These are phyloP conservation scores for Metschnikowia baotianmanensis DNA, from an alignment of 805 yeast genomes.

Conservation along the genomic window DNA sequence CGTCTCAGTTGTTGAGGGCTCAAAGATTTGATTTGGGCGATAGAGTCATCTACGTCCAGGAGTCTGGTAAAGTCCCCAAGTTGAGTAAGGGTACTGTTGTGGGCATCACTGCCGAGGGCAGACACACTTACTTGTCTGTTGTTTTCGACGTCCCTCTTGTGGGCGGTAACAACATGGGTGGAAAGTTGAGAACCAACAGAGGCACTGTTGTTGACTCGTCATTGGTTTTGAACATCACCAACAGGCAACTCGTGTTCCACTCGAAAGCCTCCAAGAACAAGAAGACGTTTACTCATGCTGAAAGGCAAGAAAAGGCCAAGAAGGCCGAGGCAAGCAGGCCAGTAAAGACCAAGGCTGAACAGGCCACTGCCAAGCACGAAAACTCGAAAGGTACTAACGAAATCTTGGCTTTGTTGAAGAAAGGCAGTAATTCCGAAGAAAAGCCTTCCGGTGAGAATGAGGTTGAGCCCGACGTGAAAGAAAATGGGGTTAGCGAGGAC, in stretches of 20 bases:
- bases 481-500: constrained; percentile 11
- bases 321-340: constrained; percentile 7
- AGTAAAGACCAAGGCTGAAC: constrained; percentile 8
- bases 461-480: neutral
- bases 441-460: neutral
- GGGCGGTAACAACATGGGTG: constrained; percentile 80
- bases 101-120: constrained; percentile 55
- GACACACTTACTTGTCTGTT: constrained; percentile 66
- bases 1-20: constrained; percentile 64
- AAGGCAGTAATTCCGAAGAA: constrained; percentile 8
- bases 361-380: constrained; percentile 12
- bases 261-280: constrained; percentile 56
- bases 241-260: constrained; percentile 73
- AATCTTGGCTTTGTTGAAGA: constrained; percentile 30
- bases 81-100: constrained; percentile 90
- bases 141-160: constrained; percentile 80
- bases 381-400: constrained; percentile 30
- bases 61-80: constrained; percentile 84
- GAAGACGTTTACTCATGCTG: constrained; percentile 27
- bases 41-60: constrained; percentile 79
- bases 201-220: constrained; percentile 84
- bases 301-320: constrained; percentile 14
- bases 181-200: constrained; percentile 71
- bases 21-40: constrained; percentile 88
- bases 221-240: constrained; percentile 71